Evolutionary conservation across 163 green algal species (phyloP).

Genomic region (Trebouxiophyceae sp.): DNA sequence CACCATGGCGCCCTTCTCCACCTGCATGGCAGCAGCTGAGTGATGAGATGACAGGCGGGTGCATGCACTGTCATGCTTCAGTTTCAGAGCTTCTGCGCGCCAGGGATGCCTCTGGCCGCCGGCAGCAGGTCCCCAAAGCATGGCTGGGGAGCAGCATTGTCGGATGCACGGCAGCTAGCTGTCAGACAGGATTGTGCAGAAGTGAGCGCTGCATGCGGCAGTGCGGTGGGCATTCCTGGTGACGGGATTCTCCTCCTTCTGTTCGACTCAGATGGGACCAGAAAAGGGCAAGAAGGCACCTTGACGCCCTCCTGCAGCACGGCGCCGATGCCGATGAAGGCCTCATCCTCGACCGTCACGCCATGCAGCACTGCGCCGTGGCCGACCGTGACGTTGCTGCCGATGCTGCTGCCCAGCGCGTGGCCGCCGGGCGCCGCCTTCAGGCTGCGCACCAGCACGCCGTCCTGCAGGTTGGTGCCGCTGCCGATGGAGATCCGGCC

Average conservation of each 20-base stretch:
- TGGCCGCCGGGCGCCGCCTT: conserved; percentile 38
- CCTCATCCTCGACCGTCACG: conserved; percentile 83
- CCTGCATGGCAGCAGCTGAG: conserved; percentile 7
- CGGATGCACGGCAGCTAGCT: no score
- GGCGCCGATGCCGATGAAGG: conserved; percentile 92
- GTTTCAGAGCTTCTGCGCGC: no score
- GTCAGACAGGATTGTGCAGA: no score
- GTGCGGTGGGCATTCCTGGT: no score
- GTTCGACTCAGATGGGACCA: no score
- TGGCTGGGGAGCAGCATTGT: no score
- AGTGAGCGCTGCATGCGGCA: no score
- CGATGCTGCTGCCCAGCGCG: conserved; percentile 48
- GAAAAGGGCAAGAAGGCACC: conserved; percentile 22
- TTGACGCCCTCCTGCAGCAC: conserved; percentile 82
- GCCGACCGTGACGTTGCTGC: conserved; percentile 84
- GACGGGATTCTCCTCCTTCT: no score
- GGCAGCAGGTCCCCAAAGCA: no score
- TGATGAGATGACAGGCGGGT: no score
- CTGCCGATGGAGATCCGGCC: conserved; percentile 79
- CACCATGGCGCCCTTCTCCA: conserved; percentile 84
- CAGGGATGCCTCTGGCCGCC: no score
- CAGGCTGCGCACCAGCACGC: conserved; percentile 75
- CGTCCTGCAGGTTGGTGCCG: conserved; percentile 95
- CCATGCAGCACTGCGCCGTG: conserved; percentile 82
- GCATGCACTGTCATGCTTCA: no score